Evolutionary conservation across 352 stramenopile species (phyloP).

Genomic region (Salisapilia sapeloensis): DNA sequence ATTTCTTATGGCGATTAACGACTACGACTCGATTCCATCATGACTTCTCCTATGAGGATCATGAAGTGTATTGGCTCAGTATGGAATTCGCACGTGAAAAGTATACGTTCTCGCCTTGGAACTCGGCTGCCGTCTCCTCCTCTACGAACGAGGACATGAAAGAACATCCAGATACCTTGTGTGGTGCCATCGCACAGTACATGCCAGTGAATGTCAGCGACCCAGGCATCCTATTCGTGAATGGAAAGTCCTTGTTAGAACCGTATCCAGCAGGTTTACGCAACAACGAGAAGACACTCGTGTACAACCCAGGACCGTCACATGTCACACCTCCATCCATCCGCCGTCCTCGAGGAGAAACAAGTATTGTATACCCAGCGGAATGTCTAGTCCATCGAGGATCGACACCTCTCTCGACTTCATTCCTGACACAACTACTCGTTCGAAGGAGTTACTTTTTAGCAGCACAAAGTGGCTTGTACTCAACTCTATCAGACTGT

Average conservation of each 20-base stretch:
- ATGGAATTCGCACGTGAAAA: constrained; percentile 3
- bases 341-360: constrained; percentile 14
- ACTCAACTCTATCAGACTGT: too few species aligned
- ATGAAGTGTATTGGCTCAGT: constrained; percentile 8
- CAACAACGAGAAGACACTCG: too few species aligned
- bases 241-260: constrained; percentile 19
- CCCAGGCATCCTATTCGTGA: constrained; percentile 19
- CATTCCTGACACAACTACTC: constrained; percentile 12
- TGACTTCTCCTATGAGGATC: constrained; percentile 5
- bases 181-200: constrained; percentile 6
- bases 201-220: constrained; percentile 2
- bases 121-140: constrained; percentile 3
- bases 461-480: constrained; percentile 4
- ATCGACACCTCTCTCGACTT: constrained; percentile 9
- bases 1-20: constrained; percentile 1
- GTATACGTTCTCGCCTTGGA: constrained; percentile 8
- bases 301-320: constrained; percentile 27
- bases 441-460: constrained; percentile 18
- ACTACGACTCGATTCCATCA: not conserved
- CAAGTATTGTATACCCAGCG: too few species aligned
- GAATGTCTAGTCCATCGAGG: constrained; percentile 24
- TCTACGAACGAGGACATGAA: constrained; percentile 4
- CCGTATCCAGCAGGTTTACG: constrained; percentile 15
- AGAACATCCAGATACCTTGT: constrained; percentile 4
- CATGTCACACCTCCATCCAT: constrained; percentile 39